phyloP scores from a whole-genome alignment of 176 grass and related monocot species.

The Phyllostachys edulis region DNA sequence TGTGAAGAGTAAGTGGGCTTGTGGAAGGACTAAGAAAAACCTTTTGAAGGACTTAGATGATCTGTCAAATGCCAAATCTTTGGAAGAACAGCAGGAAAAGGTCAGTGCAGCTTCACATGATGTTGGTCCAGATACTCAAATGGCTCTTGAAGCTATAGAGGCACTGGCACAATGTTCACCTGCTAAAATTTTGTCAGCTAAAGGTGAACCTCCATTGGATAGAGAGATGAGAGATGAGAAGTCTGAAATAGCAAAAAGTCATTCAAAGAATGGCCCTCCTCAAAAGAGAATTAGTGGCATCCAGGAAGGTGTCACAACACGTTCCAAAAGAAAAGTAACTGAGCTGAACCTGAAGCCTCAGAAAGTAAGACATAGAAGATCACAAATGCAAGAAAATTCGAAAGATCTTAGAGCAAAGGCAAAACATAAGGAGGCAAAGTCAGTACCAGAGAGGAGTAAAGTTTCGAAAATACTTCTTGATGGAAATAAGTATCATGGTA shows the following conservation, averaged over 20 bases:
- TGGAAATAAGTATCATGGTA: constrained; percentile 41
- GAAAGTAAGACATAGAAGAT: constrained; percentile 12
- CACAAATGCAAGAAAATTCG: constrained; percentile 27
- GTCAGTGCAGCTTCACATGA: constrained; percentile 24
- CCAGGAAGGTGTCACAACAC: constrained; percentile 33
- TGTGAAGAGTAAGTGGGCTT: constrained; percentile 42
- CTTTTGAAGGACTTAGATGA: constrained; percentile 58
- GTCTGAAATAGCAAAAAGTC: constrained; percentile 2
- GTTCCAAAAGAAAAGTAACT: constrained; percentile 46
- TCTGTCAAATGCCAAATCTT: constrained; percentile 37
- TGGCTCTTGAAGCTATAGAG: constrained; percentile 83
- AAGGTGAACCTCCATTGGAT: constrained; percentile 32
- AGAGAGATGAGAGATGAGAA: constrained; percentile 20
- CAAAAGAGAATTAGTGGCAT: constrained; percentile 36
- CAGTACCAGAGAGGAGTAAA: constrained; percentile 37
- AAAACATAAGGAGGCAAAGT: constrained; percentile 43
- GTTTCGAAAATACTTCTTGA: constrained; percentile 24
- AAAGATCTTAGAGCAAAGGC: constrained; percentile 29
- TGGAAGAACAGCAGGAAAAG: constrained; percentile 46
- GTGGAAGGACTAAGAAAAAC: constrained; percentile 54
- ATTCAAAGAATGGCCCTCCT: constrained; percentile 28
- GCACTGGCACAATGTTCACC: constrained; percentile 51
- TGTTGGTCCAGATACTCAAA: constrained; percentile 83
- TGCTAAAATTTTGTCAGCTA: constrained; percentile 37
- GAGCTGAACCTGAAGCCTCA: constrained; percentile 8